Base-by-base conservation (phyloP, 2,329 filamentous ascomycete species). In the Cladorrhinum sp. region DNA sequence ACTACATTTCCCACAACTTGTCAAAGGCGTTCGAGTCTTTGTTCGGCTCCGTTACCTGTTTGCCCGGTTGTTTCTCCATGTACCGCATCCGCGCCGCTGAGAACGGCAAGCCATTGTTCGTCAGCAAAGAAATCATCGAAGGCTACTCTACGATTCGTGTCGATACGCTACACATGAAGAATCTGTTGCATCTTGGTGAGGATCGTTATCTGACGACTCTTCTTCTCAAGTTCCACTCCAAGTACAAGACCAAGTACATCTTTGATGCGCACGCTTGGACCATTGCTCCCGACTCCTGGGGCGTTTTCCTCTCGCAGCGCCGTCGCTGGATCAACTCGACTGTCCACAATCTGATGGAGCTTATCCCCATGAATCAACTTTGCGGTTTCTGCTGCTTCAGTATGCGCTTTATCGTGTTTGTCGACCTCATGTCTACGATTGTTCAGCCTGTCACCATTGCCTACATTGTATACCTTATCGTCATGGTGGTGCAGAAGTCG, bases 301-400 rank as follows among this genome's bases (percentile, higher is more conserved):
- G 82, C 48, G 92, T 99, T 62, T 98, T 99, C 84, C 81, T 98
- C 75, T 99, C 95, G 24, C 95, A 99, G 78, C 92, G 95, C 82
- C 93, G 95, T 81, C 91, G 95, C 74, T 99, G 95, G 95, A 99
- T 99, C 77, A 99, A 99, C 81, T 97, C 93, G 59, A 99, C 95
- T 0, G 91, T 99, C 55, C 95, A 99, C 82, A 99, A 99, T 75
- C 82, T 99, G 64, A 90, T 96, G 65, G 95, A 99, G 75, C 88
- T 99, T 64, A 93, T 98, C 64, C 93, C 93, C 5, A 81, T 99
- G 75, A 86, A 90, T 63, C 91, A 98, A 74, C 89, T 99, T 55
- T 99, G 95, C 76, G 95, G 95, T 78, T 99, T 99, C 88, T 99
- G 95, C 83, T 99, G 95, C 78, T 99, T 99, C 82, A 96, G 91